Conservation (phyloP, 2,329 filamentous ascomycete genomes). For the Mycosphaerella arachidis region DNA sequence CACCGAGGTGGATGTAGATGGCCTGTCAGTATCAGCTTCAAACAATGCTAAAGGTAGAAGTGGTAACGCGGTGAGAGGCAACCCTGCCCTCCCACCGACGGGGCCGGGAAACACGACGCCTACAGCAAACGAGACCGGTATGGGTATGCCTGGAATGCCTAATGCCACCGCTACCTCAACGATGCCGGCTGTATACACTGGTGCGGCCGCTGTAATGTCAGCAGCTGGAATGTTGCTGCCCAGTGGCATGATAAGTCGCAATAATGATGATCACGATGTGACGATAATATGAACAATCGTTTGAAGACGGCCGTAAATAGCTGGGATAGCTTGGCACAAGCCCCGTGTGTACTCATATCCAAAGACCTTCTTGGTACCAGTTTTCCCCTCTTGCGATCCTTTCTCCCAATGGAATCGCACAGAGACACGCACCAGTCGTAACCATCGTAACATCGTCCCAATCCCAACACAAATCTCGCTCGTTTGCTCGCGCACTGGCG, state of each 20-base stretch:
- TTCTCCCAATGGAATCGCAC: not conserved
- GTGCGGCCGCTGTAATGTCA: not conserved
- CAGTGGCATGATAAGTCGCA: not conserved
- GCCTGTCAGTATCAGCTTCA: not conserved
- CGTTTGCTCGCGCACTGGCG: not conserved
- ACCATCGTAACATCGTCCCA: slow-evolving; percentile 2
- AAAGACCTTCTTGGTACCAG: too few relatives aligned
- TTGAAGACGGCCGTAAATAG: not conserved
- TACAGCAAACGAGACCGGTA: not conserved
- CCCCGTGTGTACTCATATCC: not conserved
- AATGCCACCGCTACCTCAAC: not conserved
- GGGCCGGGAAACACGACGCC: not conserved
- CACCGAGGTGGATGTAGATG: not conserved
- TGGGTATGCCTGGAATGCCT: not conserved
- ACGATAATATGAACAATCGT: not conserved
- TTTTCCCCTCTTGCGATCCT: too few relatives aligned
- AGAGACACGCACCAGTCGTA: not conserved
- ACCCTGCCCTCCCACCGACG: not conserved
- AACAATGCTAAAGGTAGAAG: not conserved
- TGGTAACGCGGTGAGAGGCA: not conserved
- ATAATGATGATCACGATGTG: not conserved
- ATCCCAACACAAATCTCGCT: not conserved
- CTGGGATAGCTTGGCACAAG: not conserved
- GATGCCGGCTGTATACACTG: not conserved
- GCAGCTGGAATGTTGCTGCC: not conserved